Base-by-base conservation (phyloP, 768 basidiomycete species). In the Xerocomellus chrysenteron region DNA sequence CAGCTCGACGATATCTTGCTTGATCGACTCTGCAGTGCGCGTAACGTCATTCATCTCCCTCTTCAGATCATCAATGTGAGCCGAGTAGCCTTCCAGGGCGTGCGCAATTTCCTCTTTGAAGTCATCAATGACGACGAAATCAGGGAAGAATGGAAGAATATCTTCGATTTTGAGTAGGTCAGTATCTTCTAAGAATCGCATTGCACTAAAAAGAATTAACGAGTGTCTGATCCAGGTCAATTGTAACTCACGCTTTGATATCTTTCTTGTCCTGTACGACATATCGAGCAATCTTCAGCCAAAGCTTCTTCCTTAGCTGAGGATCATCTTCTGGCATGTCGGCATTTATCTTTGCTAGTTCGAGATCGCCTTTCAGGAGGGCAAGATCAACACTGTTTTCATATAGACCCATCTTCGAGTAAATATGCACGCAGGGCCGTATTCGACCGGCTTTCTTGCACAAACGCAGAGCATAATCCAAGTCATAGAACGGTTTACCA, bases 101-200 rank as follows among this genome's bases (percentile, higher is more conserved):
- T 88, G 87, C 48, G 95, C 96, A 61, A 98, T 98, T 74, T 98
- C 96, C 64, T 96, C 92, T 72, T 99, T 99, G 82, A 99, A 98
- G 69, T 98, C 97, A 69, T 98, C 97, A 62, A 99, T 98, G 56
- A 98, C 92, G 13, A 96, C 94, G 68, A 99, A 99, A 74, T 98
- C 96, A 2, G 97, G 96, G 85, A 99, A 98, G 86, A 98, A 99
- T 6, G 97, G 97, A 17, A 99, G 76, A 58, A 99, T 97, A 68
- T 99, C 97, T 69, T 99, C 97, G 61, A 99, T 96, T 74, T 98
- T 98, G 68, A 99, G 83, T 36, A 98, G 75, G 63, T 92, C 87
- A 0, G 97, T 96, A 60, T 92, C 88, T 69, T 98, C 94, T 64
- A 98, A 78, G 78, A 99, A 98, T 21, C 83, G 85, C 93, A 98